phyloP scores from a whole-genome alignment of 352 stramenopile species.

The Phytopythium ostracodes region DNA sequence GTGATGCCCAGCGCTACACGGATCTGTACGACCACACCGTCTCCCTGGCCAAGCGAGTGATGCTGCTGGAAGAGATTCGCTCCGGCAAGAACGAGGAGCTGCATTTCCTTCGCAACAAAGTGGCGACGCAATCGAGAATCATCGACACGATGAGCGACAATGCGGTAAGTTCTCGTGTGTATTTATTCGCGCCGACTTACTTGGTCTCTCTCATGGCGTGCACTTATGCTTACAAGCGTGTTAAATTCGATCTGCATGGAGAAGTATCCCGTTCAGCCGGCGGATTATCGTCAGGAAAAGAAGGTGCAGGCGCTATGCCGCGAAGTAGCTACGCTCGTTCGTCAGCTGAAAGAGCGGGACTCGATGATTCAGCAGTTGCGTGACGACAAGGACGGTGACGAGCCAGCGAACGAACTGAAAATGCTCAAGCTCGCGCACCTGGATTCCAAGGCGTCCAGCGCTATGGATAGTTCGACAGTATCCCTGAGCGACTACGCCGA shows the following conservation, averaged over 20 bases:
- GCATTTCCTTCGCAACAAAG: conserved; percentile 36
- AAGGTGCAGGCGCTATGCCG: conserved; percentile 53
- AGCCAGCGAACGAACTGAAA: conserved; percentile 46
- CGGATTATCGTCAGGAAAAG: conserved; percentile 38
- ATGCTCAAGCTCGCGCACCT: conserved; percentile 18
- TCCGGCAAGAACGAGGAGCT: conserved; percentile 38
- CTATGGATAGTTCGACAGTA: conserved; percentile 18
- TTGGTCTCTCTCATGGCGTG: background rate
- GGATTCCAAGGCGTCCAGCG: conserved; percentile 12
- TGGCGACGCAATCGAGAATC: conserved; percentile 51
- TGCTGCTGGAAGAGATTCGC: conserved; percentile 35
- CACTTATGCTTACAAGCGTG: no score
- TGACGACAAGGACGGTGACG: conserved; percentile 34
- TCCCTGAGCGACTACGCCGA: conserved; percentile 19
- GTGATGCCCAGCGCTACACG: conserved; percentile 42
- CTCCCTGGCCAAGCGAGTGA: conserved; percentile 37
- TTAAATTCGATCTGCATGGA: no score
- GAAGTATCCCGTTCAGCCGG: conserved; percentile 24
- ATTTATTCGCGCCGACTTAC: background rate
- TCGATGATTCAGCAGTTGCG: conserved; percentile 52
- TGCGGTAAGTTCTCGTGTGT: conserved; percentile 20
- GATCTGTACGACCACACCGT: conserved; percentile 66
- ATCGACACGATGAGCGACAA: conserved; percentile 47
- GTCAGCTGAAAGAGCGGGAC: conserved; percentile 54
- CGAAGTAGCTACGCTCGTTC: conserved; percentile 48